phyloP scores from a whole-genome alignment of 805 yeast species.

The Myxozyma neotropica region DNA sequence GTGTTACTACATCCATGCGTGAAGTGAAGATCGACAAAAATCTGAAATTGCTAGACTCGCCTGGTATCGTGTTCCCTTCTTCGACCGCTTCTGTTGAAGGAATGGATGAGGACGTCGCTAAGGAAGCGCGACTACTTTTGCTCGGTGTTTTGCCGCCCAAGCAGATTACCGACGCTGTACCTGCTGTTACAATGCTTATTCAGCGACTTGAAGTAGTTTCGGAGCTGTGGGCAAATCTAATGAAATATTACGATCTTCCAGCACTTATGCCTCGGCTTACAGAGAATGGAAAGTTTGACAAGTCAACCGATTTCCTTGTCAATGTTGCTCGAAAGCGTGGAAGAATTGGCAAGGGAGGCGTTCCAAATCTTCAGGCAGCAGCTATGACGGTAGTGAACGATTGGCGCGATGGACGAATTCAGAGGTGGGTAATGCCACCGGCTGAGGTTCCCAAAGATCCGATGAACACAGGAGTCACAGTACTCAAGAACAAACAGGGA shows the following conservation, averaged over 20 bases:
- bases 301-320: conserved; percentile 81
- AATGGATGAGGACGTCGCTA: conserved; percentile 46
- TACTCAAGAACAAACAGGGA: conserved; percentile 48
- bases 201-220: conserved; percentile 72
- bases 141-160: conserved; percentile 89
- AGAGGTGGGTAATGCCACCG: conserved; percentile 78
- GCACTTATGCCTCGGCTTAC: conserved; percentile 55
- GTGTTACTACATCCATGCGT: conserved; percentile 89
- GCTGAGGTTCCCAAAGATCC: conserved; percentile 33
- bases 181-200: conserved; percentile 75
- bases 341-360: conserved; percentile 87
- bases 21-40: conserved; percentile 91
- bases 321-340: conserved; percentile 93
- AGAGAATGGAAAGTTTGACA: conserved; percentile 68
- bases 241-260: conserved; percentile 74
- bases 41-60: conserved; percentile 87
- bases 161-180: conserved; percentile 77
- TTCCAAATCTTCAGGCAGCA: conserved; percentile 86
- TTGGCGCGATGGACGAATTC: conserved; percentile 95
- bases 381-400: conserved; percentile 82
- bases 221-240: conserved; percentile 67
- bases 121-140: conserved; percentile 85
- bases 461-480: conserved; percentile 46
- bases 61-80: conserved; percentile 93
- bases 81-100: conserved; percentile 36